Evolutionary conservation across 441 rosid species (phyloP).

Genomic region (Adansonia gregorii): DNA sequence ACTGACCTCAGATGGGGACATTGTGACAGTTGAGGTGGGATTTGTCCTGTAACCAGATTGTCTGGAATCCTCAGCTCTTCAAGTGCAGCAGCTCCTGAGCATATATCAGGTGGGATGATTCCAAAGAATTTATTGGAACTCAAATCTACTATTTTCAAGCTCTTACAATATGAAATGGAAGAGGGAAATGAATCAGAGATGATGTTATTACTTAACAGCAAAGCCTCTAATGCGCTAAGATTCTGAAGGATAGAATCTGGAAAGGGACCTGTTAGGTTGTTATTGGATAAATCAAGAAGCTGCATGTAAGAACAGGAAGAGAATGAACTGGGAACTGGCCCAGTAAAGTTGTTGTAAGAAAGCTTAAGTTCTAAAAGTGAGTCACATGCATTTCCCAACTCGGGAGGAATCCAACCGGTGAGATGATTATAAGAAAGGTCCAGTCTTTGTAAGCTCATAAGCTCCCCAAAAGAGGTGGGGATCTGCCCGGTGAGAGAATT

Average conservation of each 20-base stretch:
- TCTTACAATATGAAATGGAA: constrained; percentile 72
- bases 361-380: constrained; percentile 65
- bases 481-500: constrained; percentile 72
- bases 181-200: constrained; percentile 75
- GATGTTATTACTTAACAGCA: constrained; percentile 70
- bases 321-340: constrained; percentile 65
- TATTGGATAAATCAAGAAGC: constrained; percentile 78
- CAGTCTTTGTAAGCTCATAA: constrained; percentile 58
- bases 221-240: constrained; percentile 62
- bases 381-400: constrained; percentile 67
- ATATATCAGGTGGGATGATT: constrained; percentile 70
- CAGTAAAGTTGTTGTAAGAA: constrained; percentile 74
- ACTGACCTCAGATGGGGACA: constrained; percentile 72
- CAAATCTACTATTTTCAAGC: constrained; percentile 63
- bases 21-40: constrained; percentile 70
- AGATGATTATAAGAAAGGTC: constrained; percentile 79
- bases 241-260: constrained; percentile 63
- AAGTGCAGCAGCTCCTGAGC: constrained; percentile 76
- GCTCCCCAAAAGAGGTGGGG: constrained; percentile 63
- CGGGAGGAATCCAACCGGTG: constrained; percentile 84
- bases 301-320: constrained; percentile 73
- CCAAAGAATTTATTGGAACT: constrained; percentile 84
- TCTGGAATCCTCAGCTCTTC: constrained; percentile 88
- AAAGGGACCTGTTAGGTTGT: constrained; percentile 80
- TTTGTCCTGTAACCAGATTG: constrained; percentile 70